phyloP scores from a whole-genome alignment of 495 filamentous ascomycete genomes.

The Polyplosphaeria fusca region DNA sequence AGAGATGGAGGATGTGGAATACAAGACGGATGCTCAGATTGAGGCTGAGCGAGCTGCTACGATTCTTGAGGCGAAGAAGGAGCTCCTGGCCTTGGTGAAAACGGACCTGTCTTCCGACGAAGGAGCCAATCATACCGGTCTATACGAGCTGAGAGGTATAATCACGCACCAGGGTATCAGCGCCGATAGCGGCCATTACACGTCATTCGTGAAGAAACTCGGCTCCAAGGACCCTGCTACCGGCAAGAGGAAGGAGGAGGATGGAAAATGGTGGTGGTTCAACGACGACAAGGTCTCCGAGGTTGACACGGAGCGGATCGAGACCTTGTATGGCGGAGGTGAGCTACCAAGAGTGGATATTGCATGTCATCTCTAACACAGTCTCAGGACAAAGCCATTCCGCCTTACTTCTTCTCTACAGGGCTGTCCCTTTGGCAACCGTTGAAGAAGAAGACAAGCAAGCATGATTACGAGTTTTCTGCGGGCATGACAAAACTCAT shows the following conservation, averaged over 20 bases:
- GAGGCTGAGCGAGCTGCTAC: slow-evolving; percentile 76
- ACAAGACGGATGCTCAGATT: slow-evolving; percentile 89
- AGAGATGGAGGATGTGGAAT: slow-evolving; percentile 68
- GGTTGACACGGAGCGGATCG: slow-evolving; percentile 86
- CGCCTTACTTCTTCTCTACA: slow-evolving; percentile 87
- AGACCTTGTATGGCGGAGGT: slow-evolving; percentile 86
- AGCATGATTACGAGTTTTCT: not conserved
- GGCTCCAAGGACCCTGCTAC: slow-evolving; percentile 60
- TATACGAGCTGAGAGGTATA: slow-evolving; percentile 91
- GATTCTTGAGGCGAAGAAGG: slow-evolving; percentile 75
- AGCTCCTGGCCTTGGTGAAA: slow-evolving; percentile 70
- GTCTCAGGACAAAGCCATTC: slow-evolving; percentile 79
- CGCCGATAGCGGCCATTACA: slow-evolving; percentile 97
- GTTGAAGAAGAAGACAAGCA: slow-evolving; percentile 46
- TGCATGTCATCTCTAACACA: slow-evolving; percentile 8
- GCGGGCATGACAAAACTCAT: not conserved
- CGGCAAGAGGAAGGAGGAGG: slow-evolving; percentile 70
- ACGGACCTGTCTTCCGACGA: slow-evolving; percentile 68
- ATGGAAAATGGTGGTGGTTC: slow-evolving; percentile 99
- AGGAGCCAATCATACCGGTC: slow-evolving; percentile 82
- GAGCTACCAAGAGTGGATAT: slow-evolving; percentile 35
- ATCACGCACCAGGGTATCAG: slow-evolving; percentile 97
- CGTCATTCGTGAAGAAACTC: slow-evolving; percentile 92
- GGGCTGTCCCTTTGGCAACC: slow-evolving; percentile 67
- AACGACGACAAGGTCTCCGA: slow-evolving; percentile 97